Evolutionary conservation across 768 basidiomycete species (phyloP).

Genomic region (Rhizopogon vinicolor): DNA sequence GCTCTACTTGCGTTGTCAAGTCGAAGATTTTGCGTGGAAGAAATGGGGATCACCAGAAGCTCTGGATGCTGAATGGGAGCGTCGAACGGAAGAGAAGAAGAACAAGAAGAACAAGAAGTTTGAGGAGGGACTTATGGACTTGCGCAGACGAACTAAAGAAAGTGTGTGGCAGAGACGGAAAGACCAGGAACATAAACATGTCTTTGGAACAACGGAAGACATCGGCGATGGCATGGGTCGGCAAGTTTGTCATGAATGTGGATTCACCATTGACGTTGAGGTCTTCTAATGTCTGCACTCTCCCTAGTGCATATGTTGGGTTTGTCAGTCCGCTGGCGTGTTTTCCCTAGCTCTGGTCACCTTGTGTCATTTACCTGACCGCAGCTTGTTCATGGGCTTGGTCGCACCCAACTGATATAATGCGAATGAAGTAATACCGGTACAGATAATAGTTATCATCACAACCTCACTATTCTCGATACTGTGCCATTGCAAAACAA

Average conservation of each 20-base stretch:
- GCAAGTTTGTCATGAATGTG: constrained; percentile 86
- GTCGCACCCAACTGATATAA: too few species aligned
- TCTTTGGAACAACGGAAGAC: constrained; percentile 59
- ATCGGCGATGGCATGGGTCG: constrained; percentile 50
- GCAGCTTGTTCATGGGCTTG: too few species aligned
- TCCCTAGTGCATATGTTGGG: too few species aligned
- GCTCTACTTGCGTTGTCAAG: constrained; percentile 91
- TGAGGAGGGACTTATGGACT: constrained; percentile 80
- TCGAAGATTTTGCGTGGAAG: constrained; percentile 95
- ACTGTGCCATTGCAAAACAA: too few species aligned
- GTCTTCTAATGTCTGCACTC: constrained; percentile 44
- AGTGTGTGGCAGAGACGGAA: constrained; percentile 85
- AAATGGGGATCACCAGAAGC: constrained; percentile 97
- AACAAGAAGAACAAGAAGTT: constrained; percentile 94
- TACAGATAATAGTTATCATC: too few species aligned
- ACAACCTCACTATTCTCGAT: too few species aligned
- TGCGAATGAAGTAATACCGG: too few species aligned
- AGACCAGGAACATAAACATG: constrained; percentile 86
- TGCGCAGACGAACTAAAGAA: constrained; percentile 81
- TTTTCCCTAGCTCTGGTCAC: too few species aligned
- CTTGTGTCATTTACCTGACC: too few species aligned
- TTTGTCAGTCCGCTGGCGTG: too few species aligned
- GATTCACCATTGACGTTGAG: constrained; percentile 88
- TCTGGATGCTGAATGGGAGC: constrained; percentile 83
- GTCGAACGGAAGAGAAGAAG: constrained; percentile 75